These are phyloP conservation scores for Fusarium euwallaceae DNA, from an alignment of 2,329 filamentous ascomycete genomes.

Conservation along the genomic window DNA sequence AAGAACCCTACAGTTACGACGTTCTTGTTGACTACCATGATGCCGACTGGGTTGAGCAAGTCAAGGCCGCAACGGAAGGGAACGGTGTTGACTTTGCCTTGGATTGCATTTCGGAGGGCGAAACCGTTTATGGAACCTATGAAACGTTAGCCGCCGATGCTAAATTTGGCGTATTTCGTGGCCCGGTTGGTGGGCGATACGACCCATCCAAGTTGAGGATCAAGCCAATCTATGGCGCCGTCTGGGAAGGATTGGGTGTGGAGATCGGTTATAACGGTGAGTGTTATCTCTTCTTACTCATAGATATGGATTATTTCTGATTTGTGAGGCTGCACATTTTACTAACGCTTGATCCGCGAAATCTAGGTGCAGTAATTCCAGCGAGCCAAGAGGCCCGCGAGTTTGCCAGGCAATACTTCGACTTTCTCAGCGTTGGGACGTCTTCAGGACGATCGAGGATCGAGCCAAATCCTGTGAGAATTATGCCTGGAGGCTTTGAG, in stretches of 20 bases:
- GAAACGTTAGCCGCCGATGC: slow-evolving; percentile 46
- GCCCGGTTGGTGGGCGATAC: slow-evolving; percentile 40
- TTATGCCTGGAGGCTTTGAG: slow-evolving; percentile 51
- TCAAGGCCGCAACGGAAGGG: slow-evolving; percentile 41
- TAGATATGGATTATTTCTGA: not conserved
- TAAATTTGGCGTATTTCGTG: slow-evolving; percentile 44
- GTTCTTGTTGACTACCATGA: slow-evolving; percentile 56
- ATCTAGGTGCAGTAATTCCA: slow-evolving; percentile 20
- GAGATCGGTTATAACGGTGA: slow-evolving; percentile 55
- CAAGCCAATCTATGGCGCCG: slow-evolving; percentile 56
- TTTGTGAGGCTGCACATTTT: slow-evolving; percentile 15
- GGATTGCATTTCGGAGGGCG: slow-evolving; percentile 56
- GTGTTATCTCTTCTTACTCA: slow-evolving; percentile 20
- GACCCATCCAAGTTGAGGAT: slow-evolving; percentile 40
- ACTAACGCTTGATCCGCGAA: not conserved
- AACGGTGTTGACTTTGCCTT: slow-evolving; percentile 52
- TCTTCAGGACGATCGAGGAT: slow-evolving; percentile 16
- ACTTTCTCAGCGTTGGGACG: slow-evolving; percentile 45
- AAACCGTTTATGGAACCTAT: slow-evolving; percentile 49
- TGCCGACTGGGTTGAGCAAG: slow-evolving; percentile 49
- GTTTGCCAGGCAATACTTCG: slow-evolving; percentile 54
- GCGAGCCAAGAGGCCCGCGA: slow-evolving; percentile 40
- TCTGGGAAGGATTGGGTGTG: slow-evolving; percentile 58
- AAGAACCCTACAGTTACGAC: slow-evolving; percentile 54
- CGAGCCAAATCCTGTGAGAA: slow-evolving; percentile 48